These are phyloP conservation scores for Ustilago nuda DNA, from an alignment of 1,284 basidiomycete genomes.

Conservation along the genomic window DNA sequence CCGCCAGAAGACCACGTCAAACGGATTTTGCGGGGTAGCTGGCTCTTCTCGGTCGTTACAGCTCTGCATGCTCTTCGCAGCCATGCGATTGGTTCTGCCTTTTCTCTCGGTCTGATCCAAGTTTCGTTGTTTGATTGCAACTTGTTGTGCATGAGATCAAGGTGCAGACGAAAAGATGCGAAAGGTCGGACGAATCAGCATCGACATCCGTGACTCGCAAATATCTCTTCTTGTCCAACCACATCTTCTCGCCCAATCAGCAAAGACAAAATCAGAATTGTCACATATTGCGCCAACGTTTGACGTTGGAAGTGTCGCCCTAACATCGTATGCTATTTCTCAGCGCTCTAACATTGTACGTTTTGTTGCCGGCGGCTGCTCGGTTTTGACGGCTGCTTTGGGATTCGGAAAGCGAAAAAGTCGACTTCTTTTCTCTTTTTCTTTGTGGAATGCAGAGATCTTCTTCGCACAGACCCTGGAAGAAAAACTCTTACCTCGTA, in stretches of 20 bases:
- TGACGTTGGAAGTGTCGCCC: background rate
- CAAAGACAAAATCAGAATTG: background rate
- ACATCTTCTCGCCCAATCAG: background rate
- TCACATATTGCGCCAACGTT: background rate
- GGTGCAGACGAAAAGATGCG: background rate
- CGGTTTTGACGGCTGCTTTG: conserved; percentile 27
- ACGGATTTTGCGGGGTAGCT: conserved; percentile 5
- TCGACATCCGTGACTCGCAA: background rate
- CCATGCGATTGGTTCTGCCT: background rate
- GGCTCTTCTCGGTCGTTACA: background rate
- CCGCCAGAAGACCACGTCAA: background rate
- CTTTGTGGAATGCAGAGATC: background rate
- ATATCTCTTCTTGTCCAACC: background rate
- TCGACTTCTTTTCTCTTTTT: too few relatives aligned
- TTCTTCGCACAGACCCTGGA: conserved; percentile 36
- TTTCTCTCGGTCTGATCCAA: conserved; percentile 6
- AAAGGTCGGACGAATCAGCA: conserved; percentile 10
- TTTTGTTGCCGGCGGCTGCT: background rate
- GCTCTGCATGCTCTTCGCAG: background rate
- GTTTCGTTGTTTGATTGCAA: conserved; percentile 2
- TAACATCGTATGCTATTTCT: background rate
- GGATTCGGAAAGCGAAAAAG: background rate
- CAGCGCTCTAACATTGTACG: background rate
- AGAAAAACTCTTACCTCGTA: conserved; percentile 4
- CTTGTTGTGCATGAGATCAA: background rate